Evolutionary conservation across 176 grass and related monocot genomes (phyloP), one percentile per base, ranked within the genome.

Genomic region (Aechmea fasciata): DNA sequence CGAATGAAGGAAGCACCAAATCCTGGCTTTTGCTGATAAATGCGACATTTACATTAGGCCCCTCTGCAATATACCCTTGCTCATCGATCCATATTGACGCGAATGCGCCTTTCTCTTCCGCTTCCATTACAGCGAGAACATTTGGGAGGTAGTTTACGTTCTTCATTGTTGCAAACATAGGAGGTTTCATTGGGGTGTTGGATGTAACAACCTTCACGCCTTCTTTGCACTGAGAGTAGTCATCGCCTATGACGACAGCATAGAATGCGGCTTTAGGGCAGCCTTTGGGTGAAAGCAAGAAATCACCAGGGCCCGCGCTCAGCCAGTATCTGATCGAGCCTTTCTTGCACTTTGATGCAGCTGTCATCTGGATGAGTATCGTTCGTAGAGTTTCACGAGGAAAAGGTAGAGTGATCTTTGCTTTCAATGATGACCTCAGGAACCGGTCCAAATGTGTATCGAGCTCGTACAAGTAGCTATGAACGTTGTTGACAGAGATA

Each of bases 141-240:
- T 97, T 97, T 17, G 89, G 93, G 12, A 97, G 86, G 75, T 97
- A 97, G 77, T 92, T 92, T 15, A 90, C 93, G 66, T 97, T 97
- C 82, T 97, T 97, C 41, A 71, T 70, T 0, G 93, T 97, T 1
- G 93, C 83, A 61, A 92, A 87, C 25, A 79, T 19, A 63, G 89
- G 84, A 50, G 93, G 93, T 83, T 97, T 97, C 93, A 97, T 97
- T 12, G 89, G 89, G 24, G 90, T 80, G 0, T 73, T 70, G 10
- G 93, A 69, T 13, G 93, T 97, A 9, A 97, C 84, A 10, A 86
- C 81, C 64, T 78, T 78, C 17, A 97, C 84, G 6, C 89, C 86
- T 49, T 81, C 33, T 73, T 83, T 88, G 68, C 76, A 83, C 74
- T 87, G 93, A 10, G 83, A 49, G 79, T 87, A 97, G 17, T 97